Conservation (phyloP, 345 rosid species). For the Angophora floribunda region DNA sequence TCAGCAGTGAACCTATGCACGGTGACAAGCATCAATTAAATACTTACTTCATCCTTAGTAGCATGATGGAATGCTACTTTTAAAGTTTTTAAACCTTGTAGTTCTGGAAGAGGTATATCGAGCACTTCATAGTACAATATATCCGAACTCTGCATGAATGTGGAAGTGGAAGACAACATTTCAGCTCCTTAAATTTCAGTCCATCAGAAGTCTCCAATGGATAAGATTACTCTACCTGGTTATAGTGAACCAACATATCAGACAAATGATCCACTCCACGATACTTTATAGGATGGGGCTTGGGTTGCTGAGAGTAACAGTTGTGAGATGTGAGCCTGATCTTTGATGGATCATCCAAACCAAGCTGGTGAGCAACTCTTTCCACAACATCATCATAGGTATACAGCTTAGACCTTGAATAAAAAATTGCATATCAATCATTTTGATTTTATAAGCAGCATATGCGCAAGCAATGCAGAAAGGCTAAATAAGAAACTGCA, state of each 20-base stretch:
- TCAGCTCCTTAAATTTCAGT: neutral
- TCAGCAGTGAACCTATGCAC: neutral
- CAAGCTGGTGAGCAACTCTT: slow-evolving; percentile 51
- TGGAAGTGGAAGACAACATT: neutral
- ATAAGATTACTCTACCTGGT: slow-evolving; percentile 44
- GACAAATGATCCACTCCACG: slow-evolving; percentile 68
- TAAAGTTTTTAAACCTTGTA: slow-evolving; percentile 81
- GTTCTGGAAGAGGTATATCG: slow-evolving; percentile 95
- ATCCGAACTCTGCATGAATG: slow-evolving; percentile 60
- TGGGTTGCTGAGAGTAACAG: slow-evolving; percentile 71
- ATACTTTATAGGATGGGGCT: slow-evolving; percentile 67
- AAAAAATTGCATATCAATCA: neutral
- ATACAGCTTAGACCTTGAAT: slow-evolving; percentile 74
- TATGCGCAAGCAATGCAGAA: neutral
- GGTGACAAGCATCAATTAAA: slow-evolving; percentile 3
- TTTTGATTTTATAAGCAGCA: neutral
- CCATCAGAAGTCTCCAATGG: neutral
- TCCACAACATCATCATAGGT: slow-evolving; percentile 94
- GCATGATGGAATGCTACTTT: slow-evolving; percentile 84
- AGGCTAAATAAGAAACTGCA: neutral
- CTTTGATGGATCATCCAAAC: slow-evolving; percentile 65
- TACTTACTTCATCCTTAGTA: slow-evolving; percentile 71
- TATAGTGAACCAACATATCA: slow-evolving; percentile 87
- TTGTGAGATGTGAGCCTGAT: slow-evolving; percentile 71
- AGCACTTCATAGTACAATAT: slow-evolving; percentile 90